phyloP scores from a whole-genome alignment of 108 stramenopile genomes.

The Fistulifera pelliculosa region DNA sequence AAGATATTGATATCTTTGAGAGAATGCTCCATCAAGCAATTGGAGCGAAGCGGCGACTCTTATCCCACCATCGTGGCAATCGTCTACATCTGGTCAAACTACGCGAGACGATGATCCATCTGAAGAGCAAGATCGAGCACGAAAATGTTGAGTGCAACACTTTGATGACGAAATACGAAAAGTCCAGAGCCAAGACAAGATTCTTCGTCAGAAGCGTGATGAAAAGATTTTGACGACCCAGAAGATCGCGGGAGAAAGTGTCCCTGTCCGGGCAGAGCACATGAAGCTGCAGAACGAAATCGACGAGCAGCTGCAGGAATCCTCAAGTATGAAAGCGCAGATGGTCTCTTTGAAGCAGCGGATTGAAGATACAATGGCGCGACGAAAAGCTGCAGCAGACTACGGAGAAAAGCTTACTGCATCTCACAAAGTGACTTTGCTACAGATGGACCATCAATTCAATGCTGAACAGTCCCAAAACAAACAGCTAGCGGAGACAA shows the following conservation, averaged over 20 bases:
- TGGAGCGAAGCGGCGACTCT: background rate
- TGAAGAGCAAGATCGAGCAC: background rate
- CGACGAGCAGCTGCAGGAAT: background rate
- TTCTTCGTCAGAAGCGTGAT: background rate
- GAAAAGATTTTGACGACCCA: background rate
- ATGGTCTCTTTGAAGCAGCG: background rate
- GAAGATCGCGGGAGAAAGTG: background rate
- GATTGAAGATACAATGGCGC: background rate
- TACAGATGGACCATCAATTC: background rate
- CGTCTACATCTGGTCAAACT: background rate
- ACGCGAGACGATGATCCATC: background rate
- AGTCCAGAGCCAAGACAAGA: background rate
- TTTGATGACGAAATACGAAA: background rate
- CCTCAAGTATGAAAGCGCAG: background rate
- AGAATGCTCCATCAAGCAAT: background rate
- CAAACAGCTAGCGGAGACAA: background rate
- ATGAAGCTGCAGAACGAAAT: background rate
- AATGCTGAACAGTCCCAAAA: background rate
- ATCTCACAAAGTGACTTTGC: background rate
- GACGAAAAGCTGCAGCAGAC: background rate
- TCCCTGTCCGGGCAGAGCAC: background rate
- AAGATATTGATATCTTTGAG: slow-evolving; percentile 5
- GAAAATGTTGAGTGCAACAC: background rate
- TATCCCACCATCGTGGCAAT: background rate
- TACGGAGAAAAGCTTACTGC: background rate